Percentiles rank a stretch among this genome's conserved stretches.
Conservation (phyloP, 805 yeast species). For the Teunomyces barrocoloradensis region DNA sequence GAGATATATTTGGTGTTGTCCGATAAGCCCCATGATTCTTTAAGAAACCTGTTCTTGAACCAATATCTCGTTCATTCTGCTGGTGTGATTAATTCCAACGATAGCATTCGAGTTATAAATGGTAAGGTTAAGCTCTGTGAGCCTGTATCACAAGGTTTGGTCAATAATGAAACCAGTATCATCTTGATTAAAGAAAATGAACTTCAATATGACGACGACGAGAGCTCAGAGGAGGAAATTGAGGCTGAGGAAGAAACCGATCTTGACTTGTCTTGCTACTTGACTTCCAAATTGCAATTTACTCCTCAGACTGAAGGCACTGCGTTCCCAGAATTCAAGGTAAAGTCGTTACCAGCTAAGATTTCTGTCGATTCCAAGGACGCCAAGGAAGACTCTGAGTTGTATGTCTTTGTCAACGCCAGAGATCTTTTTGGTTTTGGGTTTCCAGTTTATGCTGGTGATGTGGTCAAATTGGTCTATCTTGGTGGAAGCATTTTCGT, state of each 20-base stretch:
- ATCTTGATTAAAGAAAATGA: slow-evolving; percentile 44
- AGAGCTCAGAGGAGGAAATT: slow-evolving; percentile 8
- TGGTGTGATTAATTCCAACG: slow-evolving; percentile 40
- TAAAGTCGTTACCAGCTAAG: slow-evolving; percentile 29
- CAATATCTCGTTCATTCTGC: slow-evolving; percentile 21
- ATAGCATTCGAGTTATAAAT: slow-evolving; percentile 39
- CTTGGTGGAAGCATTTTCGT: slow-evolving; percentile 24
- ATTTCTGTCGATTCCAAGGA: slow-evolving; percentile 20
- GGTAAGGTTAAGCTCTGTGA: slow-evolving; percentile 63
- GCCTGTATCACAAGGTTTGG: slow-evolving; percentile 68
- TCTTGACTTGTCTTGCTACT: slow-evolving; percentile 32
- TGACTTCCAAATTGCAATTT: slow-evolving; percentile 26
- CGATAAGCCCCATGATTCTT: slow-evolving; percentile 25
- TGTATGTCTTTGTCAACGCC: slow-evolving; percentile 42
- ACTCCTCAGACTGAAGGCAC: slow-evolving; percentile 3
- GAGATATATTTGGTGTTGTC: slow-evolving; percentile 36
- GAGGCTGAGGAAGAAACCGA: slow-evolving; percentile 10
- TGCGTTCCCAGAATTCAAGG: slow-evolving; percentile 15
- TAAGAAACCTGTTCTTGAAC: slow-evolving; percentile 33
- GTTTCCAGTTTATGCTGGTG: slow-evolving; percentile 70
- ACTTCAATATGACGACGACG: slow-evolving; percentile 6
- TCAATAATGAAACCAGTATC: slow-evolving; percentile 48
- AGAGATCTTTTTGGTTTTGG: slow-evolving; percentile 47
- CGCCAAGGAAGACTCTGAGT: slow-evolving; percentile 36
- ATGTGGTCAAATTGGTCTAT: slow-evolving; percentile 42